Evolutionary conservation across 2,329 filamentous ascomycete genomes (phyloP).

Genomic region (Fusarium albosuccineum): DNA sequence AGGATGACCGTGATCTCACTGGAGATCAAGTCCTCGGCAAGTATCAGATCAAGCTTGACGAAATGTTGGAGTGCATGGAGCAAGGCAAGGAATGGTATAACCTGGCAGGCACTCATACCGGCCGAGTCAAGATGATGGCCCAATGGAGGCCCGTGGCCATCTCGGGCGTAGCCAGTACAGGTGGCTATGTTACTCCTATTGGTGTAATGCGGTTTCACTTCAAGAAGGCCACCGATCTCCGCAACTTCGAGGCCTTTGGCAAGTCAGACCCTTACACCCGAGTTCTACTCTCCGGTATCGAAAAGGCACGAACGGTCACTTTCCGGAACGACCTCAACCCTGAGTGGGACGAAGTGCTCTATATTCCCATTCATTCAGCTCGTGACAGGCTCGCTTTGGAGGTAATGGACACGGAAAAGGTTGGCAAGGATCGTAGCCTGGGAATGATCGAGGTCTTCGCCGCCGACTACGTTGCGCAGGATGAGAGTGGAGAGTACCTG

Average conservation of each 20-base stretch:
- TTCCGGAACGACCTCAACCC: conserved; percentile 97
- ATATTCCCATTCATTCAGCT: conserved; percentile 87
- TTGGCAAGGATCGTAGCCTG: conserved; percentile 90
- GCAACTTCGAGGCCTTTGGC: conserved; percentile 94
- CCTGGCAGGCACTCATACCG: conserved; percentile 82
- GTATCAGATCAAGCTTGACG: conserved; percentile 95
- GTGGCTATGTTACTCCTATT: conserved; percentile 92
- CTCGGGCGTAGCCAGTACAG: conserved; percentile 82
- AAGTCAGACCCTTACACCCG: conserved; percentile 97
- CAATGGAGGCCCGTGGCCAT: conserved; percentile 97
- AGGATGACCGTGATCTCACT: conserved; percentile 90
- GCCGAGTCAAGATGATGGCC: conserved; percentile 88
- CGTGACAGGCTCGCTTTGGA: conserved; percentile 90
- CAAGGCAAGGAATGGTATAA: conserved; percentile 98
- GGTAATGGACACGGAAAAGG: conserved; percentile 95
- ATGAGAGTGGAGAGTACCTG: conserved; percentile 83
- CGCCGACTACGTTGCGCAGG: conserved; percentile 82
- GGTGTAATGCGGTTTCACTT: conserved; percentile 97
- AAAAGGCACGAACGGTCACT: conserved; percentile 92
- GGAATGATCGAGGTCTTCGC: conserved; percentile 83
- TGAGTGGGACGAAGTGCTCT: conserved; percentile 95
- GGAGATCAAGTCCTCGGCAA: conserved; percentile 88
- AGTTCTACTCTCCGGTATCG: conserved; percentile 88
- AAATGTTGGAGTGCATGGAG: conserved; percentile 89
- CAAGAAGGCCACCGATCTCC: conserved; percentile 82